Evolutionary conservation across 306 rosid species (phyloP).

Genomic region (Pueraria montana): DNA sequence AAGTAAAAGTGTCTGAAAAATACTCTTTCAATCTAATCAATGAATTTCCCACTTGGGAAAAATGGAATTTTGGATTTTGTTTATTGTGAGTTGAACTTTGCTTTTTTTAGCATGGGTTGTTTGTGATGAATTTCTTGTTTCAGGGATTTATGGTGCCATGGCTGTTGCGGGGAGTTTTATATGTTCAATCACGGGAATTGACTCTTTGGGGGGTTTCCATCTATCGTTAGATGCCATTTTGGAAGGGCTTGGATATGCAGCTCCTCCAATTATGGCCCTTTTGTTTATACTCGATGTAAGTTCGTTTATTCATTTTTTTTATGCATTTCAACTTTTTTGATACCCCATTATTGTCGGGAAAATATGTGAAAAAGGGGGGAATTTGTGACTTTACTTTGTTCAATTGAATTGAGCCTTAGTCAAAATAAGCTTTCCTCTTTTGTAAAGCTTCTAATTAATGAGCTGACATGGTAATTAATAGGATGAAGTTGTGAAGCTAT

Average conservation of each 20-base stretch:
- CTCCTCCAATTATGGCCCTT: constrained; percentile 97
- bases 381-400: constrained; percentile 14
- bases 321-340: neutral
- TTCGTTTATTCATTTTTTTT: neutral
- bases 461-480: constrained; percentile 45
- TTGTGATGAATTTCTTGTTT: constrained; percentile 26
- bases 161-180: constrained; percentile 88
- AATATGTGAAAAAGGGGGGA: neutral
- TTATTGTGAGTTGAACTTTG: constrained; percentile 22
- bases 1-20: constrained; percentile 12
- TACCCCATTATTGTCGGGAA: neutral
- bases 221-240: constrained; percentile 84
- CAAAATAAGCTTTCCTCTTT: constrained; percentile 4
- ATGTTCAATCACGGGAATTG: constrained; percentile 88
- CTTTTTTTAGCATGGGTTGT: neutral
- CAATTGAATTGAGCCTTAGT: neutral
- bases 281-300: constrained; percentile 93
- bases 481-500: constrained; percentile 97
- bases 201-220: constrained; percentile 86
- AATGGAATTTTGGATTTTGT: neutral
- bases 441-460: constrained; percentile 16
- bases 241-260: constrained; percentile 91
- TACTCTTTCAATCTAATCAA: constrained; percentile 1
- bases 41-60: neutral
- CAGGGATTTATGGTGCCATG: constrained; percentile 98